Evolutionary conservation across 2,329 filamentous ascomycete species (phyloP).

Genomic region (Epicoccum nigrum): DNA sequence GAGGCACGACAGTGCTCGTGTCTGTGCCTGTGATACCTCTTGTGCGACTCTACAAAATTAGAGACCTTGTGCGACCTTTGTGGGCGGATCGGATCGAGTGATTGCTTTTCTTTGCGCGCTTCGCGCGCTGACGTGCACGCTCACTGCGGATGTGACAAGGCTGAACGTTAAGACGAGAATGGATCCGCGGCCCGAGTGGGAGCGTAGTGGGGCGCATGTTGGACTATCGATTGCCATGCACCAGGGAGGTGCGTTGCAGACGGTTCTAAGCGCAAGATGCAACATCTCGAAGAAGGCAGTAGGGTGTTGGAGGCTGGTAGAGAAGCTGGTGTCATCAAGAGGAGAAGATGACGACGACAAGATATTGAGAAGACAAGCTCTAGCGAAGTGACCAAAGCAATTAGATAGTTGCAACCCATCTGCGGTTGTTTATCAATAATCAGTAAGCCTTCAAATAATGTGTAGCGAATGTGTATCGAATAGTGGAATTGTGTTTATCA

Average conservation of each 20-base stretch:
- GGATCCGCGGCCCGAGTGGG: constrained; percentile 8
- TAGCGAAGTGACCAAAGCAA: too few species aligned
- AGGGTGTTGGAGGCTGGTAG: neutral
- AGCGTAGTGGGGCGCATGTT: constrained; percentile 6
- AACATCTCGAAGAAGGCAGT: neutral
- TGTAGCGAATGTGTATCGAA: neutral
- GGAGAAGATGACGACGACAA: neutral
- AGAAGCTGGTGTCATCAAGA: too few species aligned
- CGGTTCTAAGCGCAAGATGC: constrained; percentile 1
- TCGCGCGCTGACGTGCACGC: constrained; percentile 3
- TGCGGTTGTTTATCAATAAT: too few species aligned
- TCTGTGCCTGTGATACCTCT: neutral
- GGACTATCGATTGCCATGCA: constrained; percentile 16
- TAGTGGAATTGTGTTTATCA: neutral
- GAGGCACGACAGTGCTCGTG: constrained; percentile 4
- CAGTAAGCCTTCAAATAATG: too few species aligned
- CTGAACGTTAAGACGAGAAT: constrained; percentile 5
- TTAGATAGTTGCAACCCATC: too few species aligned
- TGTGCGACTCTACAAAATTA: neutral
- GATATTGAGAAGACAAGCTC: neutral
- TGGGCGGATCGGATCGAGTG: too few species aligned
- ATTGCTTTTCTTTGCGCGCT: neutral
- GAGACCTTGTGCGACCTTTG: neutral
- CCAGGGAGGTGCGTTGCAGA: constrained; percentile 7
- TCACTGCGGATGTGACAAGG: neutral